These are phyloP conservation scores for Calonectria hawksworthii DNA, from an alignment of 2,329 filamentous ascomycete genomes.

Conservation along the genomic window DNA sequence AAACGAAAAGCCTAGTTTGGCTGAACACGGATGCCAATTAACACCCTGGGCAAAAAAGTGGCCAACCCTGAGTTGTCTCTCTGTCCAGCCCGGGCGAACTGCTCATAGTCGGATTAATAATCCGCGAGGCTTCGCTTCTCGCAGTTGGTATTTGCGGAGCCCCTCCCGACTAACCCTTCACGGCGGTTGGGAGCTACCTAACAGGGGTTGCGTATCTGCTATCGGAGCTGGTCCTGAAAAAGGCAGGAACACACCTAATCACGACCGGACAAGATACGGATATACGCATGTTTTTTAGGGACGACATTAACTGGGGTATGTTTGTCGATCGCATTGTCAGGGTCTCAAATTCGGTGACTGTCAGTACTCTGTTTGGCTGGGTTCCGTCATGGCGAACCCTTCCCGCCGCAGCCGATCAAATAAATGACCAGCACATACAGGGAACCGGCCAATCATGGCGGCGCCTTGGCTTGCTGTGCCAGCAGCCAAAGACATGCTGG, in stretches of 20 bases:
- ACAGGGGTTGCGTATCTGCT: background rate
- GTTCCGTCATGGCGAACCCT: slow-evolving; percentile 1
- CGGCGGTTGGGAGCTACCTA: background rate
- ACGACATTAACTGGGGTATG: background rate
- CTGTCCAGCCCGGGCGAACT: background rate
- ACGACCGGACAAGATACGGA: slow-evolving; percentile 4
- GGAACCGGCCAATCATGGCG: slow-evolving; percentile 1
- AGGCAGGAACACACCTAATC: slow-evolving; percentile 10
- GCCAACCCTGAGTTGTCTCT: background rate
- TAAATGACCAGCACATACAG: background rate
- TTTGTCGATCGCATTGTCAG: slow-evolving; percentile 14
- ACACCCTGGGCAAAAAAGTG: background rate
- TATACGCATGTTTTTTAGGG: slow-evolving; percentile 1
- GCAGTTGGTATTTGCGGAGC: background rate
- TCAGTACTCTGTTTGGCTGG: slow-evolving; percentile 4
- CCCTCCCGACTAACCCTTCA: background rate
- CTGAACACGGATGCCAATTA: background rate
- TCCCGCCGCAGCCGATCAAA: slow-evolving; percentile 25
- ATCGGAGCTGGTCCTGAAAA: slow-evolving; percentile 13
- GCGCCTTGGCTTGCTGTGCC: background rate
- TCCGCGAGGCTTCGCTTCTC: background rate
- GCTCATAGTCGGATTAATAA: background rate
- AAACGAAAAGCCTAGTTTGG: background rate
- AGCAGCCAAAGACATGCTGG: slow-evolving; percentile 1
- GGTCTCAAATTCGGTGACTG: slow-evolving; percentile 7